These are phyloP conservation scores for Rosa multiflora DNA, from an alignment of 306 rosid genomes.

Conservation along the genomic window DNA sequence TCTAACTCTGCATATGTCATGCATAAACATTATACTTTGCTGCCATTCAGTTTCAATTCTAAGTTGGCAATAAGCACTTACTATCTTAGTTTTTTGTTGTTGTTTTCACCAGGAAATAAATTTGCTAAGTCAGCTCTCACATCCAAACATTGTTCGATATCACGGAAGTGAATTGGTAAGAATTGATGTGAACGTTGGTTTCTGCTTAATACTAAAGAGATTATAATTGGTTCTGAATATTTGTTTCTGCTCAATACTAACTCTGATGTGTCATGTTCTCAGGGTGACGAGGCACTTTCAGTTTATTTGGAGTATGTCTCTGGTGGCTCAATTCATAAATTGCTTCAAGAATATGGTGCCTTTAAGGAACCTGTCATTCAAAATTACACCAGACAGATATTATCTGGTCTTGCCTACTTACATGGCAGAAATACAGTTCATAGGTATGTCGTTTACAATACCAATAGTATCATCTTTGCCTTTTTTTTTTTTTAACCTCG, in stretches of 20 bases:
- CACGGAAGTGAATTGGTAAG: slow-evolving; percentile 94
- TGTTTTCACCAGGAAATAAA: slow-evolving; percentile 78
- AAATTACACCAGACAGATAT: slow-evolving; percentile 84
- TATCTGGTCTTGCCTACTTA: slow-evolving; percentile 93
- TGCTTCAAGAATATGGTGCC: slow-evolving; percentile 91
- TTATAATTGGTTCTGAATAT: slow-evolving; percentile 1
- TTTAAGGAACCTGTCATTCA: slow-evolving; percentile 91
- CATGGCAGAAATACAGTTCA: slow-evolving; percentile 95
- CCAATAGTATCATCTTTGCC: background rate
- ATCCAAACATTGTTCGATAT: slow-evolving; percentile 91
- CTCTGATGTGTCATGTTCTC: slow-evolving; percentile 28
- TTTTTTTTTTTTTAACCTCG: background rate
- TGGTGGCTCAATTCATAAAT: slow-evolving; percentile 93
- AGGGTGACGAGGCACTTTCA: slow-evolving; percentile 82
- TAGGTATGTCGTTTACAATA: slow-evolving; percentile 48
- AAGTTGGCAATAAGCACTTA: slow-evolving; percentile 15
- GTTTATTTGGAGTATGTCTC: slow-evolving; percentile 92
- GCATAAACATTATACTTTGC: background rate
- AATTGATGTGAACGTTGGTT: slow-evolving; percentile 4
- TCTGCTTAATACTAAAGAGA: background rate
- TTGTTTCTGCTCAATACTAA: background rate
- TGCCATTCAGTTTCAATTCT: background rate
- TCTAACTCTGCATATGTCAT: background rate
- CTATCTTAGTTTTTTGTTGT: slow-evolving; percentile 15
- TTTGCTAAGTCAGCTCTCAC: slow-evolving; percentile 80